A percentile compares a stretch with the other conserved stretches of the same genome.
These are phyloP conservation scores for Botrytis aclada DNA, from an alignment of 2,329 filamentous ascomycete genomes.

Conservation along the genomic window DNA sequence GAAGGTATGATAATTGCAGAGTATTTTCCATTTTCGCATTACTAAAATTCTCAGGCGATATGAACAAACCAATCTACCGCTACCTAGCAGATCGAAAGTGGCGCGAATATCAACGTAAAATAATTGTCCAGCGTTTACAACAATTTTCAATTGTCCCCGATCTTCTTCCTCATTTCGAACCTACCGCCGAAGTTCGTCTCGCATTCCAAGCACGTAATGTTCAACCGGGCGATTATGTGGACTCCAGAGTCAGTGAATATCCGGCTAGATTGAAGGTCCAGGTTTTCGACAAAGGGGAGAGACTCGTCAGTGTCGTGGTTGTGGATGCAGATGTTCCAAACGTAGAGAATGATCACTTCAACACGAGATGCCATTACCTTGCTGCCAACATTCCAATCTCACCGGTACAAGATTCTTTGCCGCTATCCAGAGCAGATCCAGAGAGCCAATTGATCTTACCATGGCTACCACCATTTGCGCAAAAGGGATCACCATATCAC, in stretches of 20 bases:
- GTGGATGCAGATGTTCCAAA: conserved; percentile 90
- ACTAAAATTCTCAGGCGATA: conserved; percentile 63
- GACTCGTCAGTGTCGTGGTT: conserved; percentile 79
- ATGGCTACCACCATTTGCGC: conserved; percentile 82
- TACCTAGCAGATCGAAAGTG: conserved; percentile 84
- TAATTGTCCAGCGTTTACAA: conserved; percentile 79
- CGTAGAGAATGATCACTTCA: conserved; percentile 69
- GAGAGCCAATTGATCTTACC: conserved; percentile 66
- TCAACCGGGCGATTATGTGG: conserved; percentile 73
- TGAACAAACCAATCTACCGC: conserved; percentile 95
- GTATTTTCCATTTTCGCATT: background rate
- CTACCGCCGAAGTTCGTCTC: conserved; percentile 75
- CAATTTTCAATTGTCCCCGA: conserved; percentile 89
- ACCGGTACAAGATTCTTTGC: conserved; percentile 57
- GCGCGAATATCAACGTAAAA: conserved; percentile 74
- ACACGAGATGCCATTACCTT: conserved; percentile 81
- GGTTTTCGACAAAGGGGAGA: conserved; percentile 76
- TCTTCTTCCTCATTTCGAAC: conserved; percentile 75
- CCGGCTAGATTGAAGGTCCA: conserved; percentile 78
- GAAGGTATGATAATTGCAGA: conserved; percentile 56
- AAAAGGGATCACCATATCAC: conserved; percentile 90
- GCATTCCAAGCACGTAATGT: conserved; percentile 71
- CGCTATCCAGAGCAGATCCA: conserved; percentile 58
- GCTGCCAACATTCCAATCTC: conserved; percentile 70
- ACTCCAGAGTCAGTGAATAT: conserved; percentile 69